Evolutionary conservation across 1,284 basidiomycete genomes (phyloP).

Genomic region (Coniophora puteana): DNA sequence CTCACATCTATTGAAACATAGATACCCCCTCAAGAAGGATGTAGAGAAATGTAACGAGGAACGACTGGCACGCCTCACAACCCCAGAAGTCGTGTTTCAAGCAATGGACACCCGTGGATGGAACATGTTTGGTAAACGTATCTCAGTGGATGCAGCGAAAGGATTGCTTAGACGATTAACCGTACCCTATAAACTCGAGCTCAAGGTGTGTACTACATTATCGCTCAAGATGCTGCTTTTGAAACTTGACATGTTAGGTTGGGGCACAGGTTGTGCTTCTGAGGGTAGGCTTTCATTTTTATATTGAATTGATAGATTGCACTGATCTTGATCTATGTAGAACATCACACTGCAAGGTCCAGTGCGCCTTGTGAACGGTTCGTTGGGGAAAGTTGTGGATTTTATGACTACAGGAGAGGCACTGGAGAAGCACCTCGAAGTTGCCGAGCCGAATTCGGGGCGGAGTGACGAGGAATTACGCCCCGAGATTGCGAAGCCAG

Average conservation of each 20-base stretch:
- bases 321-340: constrained; percentile 20
- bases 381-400: constrained; percentile 73
- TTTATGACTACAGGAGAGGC: constrained; percentile 52
- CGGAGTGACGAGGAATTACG: constrained; percentile 1
- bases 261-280: constrained; percentile 71
- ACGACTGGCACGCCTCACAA: constrained; percentile 16
- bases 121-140: constrained; percentile 18
- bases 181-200: constrained; percentile 24
- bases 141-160: constrained; percentile 16
- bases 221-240: background rate
- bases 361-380: constrained; percentile 87
- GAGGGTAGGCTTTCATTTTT: constrained; percentile 38
- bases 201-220: constrained; percentile 20
- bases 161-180: constrained; percentile 27
- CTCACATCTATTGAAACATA: constrained; percentile 8
- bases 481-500: background rate
- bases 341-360: constrained; percentile 48
- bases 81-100: constrained; percentile 11
- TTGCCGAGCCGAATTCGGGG: constrained; percentile 25
- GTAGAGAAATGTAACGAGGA: constrained; percentile 21
- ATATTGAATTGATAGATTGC: background rate
- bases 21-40: constrained; percentile 22
- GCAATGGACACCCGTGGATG: constrained; percentile 26
- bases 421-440: constrained; percentile 34
- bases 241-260: constrained; percentile 7